phyloP scores from a whole-genome alignment of 768 basidiomycete genomes.

The Suillus subalutaceus region DNA sequence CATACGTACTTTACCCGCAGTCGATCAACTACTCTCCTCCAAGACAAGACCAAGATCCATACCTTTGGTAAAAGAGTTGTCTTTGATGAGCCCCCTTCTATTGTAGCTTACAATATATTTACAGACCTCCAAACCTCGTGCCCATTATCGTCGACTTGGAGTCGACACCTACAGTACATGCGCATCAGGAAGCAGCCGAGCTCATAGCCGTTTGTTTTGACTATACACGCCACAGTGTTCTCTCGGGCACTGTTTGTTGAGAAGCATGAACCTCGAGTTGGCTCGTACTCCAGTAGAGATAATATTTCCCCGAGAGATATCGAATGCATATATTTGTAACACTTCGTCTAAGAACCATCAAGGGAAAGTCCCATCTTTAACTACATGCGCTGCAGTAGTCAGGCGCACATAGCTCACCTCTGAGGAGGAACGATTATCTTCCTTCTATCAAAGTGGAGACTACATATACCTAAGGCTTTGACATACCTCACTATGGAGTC shows the following conservation, averaged over 20 bases:
- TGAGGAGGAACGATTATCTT: background rate
- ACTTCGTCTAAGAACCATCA: background rate
- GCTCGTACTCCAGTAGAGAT: background rate
- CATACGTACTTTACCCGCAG: background rate
- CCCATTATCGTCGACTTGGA: background rate
- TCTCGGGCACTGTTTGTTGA: slow-evolving; percentile 1
- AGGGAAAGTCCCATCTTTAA: background rate
- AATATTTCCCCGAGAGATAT: background rate
- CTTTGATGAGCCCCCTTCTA: background rate
- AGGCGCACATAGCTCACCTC: background rate
- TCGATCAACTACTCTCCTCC: background rate
- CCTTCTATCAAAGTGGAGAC: background rate
- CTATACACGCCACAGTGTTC: slow-evolving; percentile 7
- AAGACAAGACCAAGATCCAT: background rate
- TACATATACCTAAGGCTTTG: background rate
- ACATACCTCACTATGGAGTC: background rate
- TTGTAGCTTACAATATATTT: background rate
- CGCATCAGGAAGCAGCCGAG: slow-evolving; percentile 4
- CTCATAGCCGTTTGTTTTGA: slow-evolving; percentile 3
- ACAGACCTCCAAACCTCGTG: background rate
- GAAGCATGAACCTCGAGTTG: background rate
- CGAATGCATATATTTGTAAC: background rate
- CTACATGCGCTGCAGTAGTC: background rate
- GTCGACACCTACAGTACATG: background rate
- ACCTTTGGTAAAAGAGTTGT: background rate